phyloP scores from a whole-genome alignment of 1,139 yeast genomes.

The Meyerozyma carpophila region DNA sequence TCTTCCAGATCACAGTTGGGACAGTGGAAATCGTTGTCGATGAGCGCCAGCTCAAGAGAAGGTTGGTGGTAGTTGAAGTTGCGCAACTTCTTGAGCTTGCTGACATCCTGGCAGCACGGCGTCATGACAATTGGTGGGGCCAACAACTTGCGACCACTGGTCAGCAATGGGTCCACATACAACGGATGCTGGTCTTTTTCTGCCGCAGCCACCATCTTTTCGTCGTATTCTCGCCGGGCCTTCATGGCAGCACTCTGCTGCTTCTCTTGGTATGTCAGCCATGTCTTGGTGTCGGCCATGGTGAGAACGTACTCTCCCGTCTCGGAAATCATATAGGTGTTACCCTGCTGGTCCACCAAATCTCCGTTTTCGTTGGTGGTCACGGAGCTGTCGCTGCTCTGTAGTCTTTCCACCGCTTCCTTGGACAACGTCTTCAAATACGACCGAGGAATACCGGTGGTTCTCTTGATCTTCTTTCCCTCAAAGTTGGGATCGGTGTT shows the following conservation, averaged over 20 bases:
- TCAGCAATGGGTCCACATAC: constrained; percentile 55
- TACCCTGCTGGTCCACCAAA: constrained; percentile 57
- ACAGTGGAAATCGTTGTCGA: constrained; percentile 85
- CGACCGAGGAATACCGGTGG: constrained; percentile 96
- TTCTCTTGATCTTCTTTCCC: constrained; percentile 82
- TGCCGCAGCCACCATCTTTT: constrained; percentile 27
- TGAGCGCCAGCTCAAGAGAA: constrained; percentile 60
- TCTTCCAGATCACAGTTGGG: constrained; percentile 80
- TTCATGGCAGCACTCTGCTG: constrained; percentile 49
- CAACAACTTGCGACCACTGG: constrained; percentile 56
- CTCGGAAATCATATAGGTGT: constrained; percentile 78
- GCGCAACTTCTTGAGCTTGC: constrained; percentile 49
- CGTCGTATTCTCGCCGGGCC: constrained; percentile 38
- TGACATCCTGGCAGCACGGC: constrained; percentile 65
- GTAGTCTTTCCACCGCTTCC: constrained; percentile 48
- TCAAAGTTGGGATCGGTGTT: constrained; percentile 91
- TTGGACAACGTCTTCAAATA: constrained; percentile 71
- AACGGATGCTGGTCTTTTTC: constrained; percentile 39
- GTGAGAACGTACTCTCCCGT: constrained; percentile 95
- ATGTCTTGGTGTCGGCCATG: constrained; percentile 87
- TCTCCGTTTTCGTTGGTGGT: constrained; percentile 43
- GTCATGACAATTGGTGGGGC: constrained; percentile 71
- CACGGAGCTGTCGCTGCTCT: constrained; percentile 42
- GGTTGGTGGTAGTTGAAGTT: constrained; percentile 36
- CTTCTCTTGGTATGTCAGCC: constrained; percentile 81